A percentile compares a stretch with the other conserved stretches of the same genome.
Evolutionary conservation across 305 asterid genomes (phyloP).

Genomic region (Solanum hybrid): DNA sequence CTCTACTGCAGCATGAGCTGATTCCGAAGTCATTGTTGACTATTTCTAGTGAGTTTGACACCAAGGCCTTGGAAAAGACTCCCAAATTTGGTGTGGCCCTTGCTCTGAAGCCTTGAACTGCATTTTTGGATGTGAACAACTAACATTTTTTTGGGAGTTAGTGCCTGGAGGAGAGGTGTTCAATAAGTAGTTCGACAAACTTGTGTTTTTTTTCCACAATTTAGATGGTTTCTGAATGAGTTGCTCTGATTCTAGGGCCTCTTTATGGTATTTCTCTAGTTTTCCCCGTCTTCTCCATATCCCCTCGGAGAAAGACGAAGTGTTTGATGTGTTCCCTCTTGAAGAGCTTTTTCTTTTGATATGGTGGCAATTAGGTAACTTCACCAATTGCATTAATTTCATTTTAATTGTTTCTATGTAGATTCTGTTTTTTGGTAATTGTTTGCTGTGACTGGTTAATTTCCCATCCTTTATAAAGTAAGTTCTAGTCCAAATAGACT

Average conservation of each 20-base stretch:
- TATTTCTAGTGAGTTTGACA: slow-evolving; percentile 81
- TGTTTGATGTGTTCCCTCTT: neutral
- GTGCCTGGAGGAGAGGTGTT: slow-evolving; percentile 13
- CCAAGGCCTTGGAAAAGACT: slow-evolving; percentile 80
- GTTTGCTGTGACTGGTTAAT: neutral
- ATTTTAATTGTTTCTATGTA: neutral
- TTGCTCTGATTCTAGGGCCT: slow-evolving; percentile 17
- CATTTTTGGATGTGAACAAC: neutral
- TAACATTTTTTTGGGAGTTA: neutral
- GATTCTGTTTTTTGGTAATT: neutral
- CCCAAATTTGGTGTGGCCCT: slow-evolving; percentile 76
- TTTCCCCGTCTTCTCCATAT: neutral
- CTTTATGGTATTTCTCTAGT: slow-evolving; percentile 1
- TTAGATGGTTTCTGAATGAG: slow-evolving; percentile 15
- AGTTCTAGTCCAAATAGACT: too few relatives aligned
- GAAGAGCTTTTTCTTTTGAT: neutral
- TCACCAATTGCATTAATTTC: neutral
- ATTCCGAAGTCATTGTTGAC: slow-evolving; percentile 63
- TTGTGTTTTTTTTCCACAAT: slow-evolving; percentile 10
- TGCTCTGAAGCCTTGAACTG: slow-evolving; percentile 65
- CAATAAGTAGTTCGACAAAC: slow-evolving; percentile 35
- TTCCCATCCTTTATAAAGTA: neutral
- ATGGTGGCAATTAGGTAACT: neutral
- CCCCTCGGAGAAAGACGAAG: neutral
- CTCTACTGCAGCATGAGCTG: slow-evolving; percentile 84